Conservation (phyloP, 306 rosid genomes). For the Canavalia gladiata region DNA sequence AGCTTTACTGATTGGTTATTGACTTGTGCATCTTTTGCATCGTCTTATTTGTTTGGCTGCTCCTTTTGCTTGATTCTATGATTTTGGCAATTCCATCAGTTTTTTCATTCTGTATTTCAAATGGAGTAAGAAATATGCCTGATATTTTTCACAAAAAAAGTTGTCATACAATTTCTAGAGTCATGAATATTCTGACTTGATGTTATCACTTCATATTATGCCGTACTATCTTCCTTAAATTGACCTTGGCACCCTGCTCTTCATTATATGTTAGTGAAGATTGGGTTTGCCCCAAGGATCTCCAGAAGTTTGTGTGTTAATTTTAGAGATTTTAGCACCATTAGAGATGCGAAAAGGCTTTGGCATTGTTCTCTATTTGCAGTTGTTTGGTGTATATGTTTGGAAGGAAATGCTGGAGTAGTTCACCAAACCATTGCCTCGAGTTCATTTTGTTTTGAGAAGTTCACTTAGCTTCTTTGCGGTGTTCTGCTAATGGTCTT, state of each 20-base stretch:
- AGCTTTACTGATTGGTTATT: slow-evolving; percentile 17
- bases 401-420: not conserved
- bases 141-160: not conserved
- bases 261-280: not conserved
- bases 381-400: not conserved
- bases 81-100: not conserved
- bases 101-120: not conserved
- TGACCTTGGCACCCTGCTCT: not conserved
- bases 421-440: not conserved
- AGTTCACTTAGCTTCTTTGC: not conserved
- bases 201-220: not conserved
- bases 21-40: not conserved
- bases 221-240: not conserved
- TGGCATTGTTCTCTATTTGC: not conserved
- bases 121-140: not conserved
- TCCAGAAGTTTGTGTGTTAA: not conserved
- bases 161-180: not conserved
- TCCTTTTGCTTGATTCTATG: slow-evolving; percentile 18
- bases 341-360: not conserved
- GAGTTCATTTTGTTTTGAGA: not conserved
- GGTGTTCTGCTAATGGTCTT: too few relatives aligned
- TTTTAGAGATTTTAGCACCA: not conserved
- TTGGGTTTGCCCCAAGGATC: not conserved
- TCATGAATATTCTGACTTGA: slow-evolving; percentile 10
- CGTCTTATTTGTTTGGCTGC: not conserved